phyloP scores from a whole-genome alignment of 2,329 filamentous ascomycete genomes.

The Geosmithia flava region DNA sequence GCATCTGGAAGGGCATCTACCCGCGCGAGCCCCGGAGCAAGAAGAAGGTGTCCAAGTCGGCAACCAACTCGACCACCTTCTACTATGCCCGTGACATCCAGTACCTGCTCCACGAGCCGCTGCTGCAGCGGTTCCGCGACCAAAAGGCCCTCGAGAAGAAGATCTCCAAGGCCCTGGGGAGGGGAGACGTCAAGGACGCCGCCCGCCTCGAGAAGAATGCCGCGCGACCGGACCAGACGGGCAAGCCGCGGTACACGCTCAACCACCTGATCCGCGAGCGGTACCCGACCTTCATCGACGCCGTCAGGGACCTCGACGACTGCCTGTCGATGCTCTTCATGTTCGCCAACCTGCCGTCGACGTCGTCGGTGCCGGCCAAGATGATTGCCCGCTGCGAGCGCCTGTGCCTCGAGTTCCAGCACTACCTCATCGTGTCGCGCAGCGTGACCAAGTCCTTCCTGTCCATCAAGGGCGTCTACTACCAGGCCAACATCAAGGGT shows the following conservation, averaged over 20 bases:
- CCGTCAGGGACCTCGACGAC: conserved; percentile 88
- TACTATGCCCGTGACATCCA: conserved; percentile 92
- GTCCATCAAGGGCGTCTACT: conserved; percentile 99
- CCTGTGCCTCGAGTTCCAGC: conserved; percentile 89
- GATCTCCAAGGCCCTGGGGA: conserved; percentile 82
- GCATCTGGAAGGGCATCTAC: conserved; percentile 99
- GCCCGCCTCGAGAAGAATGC: conserved; percentile 79
- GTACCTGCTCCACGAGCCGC: conserved; percentile 92
- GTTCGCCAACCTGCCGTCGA: conserved; percentile 91
- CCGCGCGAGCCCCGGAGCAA: conserved; percentile 92
- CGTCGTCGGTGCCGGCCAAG: conserved; percentile 79
- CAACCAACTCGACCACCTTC: conserved; percentile 86
- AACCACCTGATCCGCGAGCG: conserved; percentile 97
- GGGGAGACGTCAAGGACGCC: conserved; percentile 83
- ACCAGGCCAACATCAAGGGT: conserved; percentile 92
- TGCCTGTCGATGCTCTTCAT: conserved; percentile 94
- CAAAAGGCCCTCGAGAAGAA: conserved; percentile 97
- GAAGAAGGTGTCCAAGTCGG: conserved; percentile 90
- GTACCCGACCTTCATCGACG: conserved; percentile 94
- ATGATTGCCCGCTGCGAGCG: conserved; percentile 93
- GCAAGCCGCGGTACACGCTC: conserved; percentile 78
- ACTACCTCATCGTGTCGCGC: conserved; percentile 89
- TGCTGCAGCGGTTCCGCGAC: conserved; percentile 89
- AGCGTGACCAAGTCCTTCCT: conserved; percentile 92
- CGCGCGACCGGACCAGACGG: conserved; percentile 76